Evolutionary conservation across 2,329 filamentous ascomycete species (phyloP).

Genomic region (Eutypa lata): DNA sequence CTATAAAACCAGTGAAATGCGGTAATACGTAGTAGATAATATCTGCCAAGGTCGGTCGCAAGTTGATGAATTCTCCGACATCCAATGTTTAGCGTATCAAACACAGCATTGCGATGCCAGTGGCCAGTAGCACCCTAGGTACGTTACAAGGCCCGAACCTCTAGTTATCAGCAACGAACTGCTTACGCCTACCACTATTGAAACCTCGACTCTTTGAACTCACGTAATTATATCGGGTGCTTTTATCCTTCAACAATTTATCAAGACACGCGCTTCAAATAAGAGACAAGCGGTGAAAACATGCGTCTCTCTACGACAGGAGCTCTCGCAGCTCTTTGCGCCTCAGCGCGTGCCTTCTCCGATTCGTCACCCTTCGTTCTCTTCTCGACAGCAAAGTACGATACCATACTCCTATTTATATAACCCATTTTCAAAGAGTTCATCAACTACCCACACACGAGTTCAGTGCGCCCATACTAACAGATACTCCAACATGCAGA

Average conservation of each 20-base stretch:
- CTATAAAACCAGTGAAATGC: too few species aligned
- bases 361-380: slow-evolving; percentile 88
- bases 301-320: slow-evolving; percentile 56
- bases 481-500: slow-evolving; percentile 5
- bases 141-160: too few species aligned
- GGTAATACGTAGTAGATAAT: too few species aligned
- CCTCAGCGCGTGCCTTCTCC: slow-evolving; percentile 68
- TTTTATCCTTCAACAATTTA: too few species aligned
- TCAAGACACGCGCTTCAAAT: not conserved
- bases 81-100: not conserved
- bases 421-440: not conserved
- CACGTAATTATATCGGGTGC: too few species aligned
- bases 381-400: slow-evolving; percentile 80
- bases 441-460: too few species aligned
- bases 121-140: too few species aligned
- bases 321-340: slow-evolving; percentile 52
- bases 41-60: not conserved
- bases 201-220: not conserved
- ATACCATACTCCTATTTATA: slow-evolving; percentile 12
- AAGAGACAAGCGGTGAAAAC: slow-evolving; percentile 5
- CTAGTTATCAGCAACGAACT: too few species aligned
- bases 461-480: too few species aligned
- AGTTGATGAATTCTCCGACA: not conserved
- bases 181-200: not conserved
- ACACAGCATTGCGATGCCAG: not conserved